Evolutionary conservation across 1,284 basidiomycete genomes (phyloP).

Genomic region (Naganishia cerealis): DNA sequence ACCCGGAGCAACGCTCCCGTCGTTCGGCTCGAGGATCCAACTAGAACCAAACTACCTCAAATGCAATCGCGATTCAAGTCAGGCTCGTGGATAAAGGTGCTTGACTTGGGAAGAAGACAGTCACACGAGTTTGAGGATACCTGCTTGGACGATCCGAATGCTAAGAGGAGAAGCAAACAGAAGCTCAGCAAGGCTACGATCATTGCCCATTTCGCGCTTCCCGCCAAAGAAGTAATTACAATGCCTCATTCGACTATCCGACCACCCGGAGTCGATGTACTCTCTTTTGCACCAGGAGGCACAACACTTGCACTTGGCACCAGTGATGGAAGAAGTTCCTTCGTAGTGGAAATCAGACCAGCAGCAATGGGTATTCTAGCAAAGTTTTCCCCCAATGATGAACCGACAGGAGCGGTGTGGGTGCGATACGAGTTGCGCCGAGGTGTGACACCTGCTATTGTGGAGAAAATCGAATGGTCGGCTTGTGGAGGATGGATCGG

Average conservation of each 20-base stretch:
- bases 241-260: conserved; percentile 5
- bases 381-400: background rate
- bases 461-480: conserved; percentile 29
- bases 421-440: conserved; percentile 30
- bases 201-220: conserved; percentile 31
- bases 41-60: background rate
- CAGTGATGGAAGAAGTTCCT: conserved; percentile 20
- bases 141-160: background rate
- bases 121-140: background rate
- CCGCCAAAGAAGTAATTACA: conserved; percentile 15
- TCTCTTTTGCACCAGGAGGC: conserved; percentile 27
- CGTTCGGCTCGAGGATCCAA: background rate
- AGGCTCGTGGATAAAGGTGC: conserved; percentile 32
- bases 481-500: conserved; percentile 19
- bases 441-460: conserved; percentile 29
- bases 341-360: conserved; percentile 30
- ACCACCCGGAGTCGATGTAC: conserved; percentile 4
- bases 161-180: background rate
- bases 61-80: background rate
- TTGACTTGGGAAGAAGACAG: conserved; percentile 23
- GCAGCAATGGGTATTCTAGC: background rate
- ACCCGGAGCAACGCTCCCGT: background rate
- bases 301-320: conserved; percentile 21
- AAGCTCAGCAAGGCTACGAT: conserved; percentile 6
- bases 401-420: conserved; percentile 32